Base-by-base conservation (phyloP, 805 yeast genomes). In the Naumovozyma baii region DNA sequence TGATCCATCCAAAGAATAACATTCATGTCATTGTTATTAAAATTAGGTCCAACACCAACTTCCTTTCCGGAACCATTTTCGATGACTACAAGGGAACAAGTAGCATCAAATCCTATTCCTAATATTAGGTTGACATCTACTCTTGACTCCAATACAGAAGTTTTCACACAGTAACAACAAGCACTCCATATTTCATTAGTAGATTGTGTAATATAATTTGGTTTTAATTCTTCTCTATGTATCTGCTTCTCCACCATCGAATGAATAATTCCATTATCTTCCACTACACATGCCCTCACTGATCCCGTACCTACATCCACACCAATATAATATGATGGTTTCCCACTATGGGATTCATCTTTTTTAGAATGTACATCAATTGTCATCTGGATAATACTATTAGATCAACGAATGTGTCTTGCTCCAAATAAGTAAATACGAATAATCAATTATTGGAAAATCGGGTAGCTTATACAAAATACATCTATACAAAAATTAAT, bases 1-100 rank as follows among this genome's bases (percentile, higher is more conserved):
- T 92, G 98, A 66, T 92, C 98, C 97, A 92, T 90, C 98, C 98
- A 92, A 46, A 92, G 64, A 38, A 92, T 78, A 52, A 92, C 80
- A 62, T 92, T 87, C 57, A 88, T 94, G 45, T 72, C 73, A 35
- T 67, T 49, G 52, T 85, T 78, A 26, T 63, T 47, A 59, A 85
- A 90, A 57, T 88, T 84, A 1, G 98, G 97, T 8, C 98, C 98
- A 13, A 87, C 97, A 2, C 82, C 85, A 33, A 85, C 71, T 3
- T 95, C 94, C 36, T 68, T 59, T 50, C 82, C 83, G 34, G 72
- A 68, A 4, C 66, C 57, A 47, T 80, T 83, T 44, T 78, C 71
- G 29, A 88, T 68, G 1, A 78, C 95, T 12, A 87, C 95, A 42
- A 92, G 69, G 2, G 97, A 92, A 60, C 98, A 92, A 19, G 98